These are phyloP conservation scores for Trichoderma sp. DNA, from an alignment of 2,329 filamentous ascomycete species.

Conservation along the genomic window DNA sequence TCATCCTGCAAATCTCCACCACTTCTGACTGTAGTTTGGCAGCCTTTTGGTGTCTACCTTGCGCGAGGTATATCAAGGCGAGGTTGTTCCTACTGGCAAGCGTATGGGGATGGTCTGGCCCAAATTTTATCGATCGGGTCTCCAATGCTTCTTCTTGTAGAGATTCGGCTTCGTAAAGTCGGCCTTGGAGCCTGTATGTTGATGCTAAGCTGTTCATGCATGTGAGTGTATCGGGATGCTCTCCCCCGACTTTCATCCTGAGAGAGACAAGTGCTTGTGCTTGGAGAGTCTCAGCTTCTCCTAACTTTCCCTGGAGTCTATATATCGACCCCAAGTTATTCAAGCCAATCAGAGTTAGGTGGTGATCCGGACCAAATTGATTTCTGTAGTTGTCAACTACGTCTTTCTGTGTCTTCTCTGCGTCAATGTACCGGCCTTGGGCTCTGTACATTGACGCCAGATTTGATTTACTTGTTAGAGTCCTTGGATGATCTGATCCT, in stretches of 20 bases:
- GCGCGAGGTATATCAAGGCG: not conserved
- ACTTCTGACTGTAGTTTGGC: not conserved
- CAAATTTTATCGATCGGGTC: too few relatives aligned
- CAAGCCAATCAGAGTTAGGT: not conserved
- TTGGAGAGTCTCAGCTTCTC: not conserved
- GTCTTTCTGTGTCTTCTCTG: not conserved
- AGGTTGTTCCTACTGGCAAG: not conserved
- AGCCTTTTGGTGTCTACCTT: not conserved
- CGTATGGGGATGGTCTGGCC: not conserved
- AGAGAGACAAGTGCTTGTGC: not conserved
- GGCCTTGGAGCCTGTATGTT: not conserved
- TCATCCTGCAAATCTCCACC: not conserved
- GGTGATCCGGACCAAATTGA: not conserved
- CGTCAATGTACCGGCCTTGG: not conserved
- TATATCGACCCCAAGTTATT: not conserved
- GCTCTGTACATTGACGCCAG: not conserved
- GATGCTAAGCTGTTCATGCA: slow-evolving; percentile 3
- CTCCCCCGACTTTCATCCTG: not conserved
- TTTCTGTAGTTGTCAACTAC: not conserved
- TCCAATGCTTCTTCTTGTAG: not conserved
- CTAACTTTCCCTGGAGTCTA: not conserved
- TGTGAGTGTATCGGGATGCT: not conserved
- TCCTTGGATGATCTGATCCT: not conserved
- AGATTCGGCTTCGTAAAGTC: not conserved
- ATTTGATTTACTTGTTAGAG: not conserved